Evolutionary conservation across 352 stramenopile genomes (phyloP), one percentile per base, ranked within the genome.

Genomic region (Aphanomyces cochlioides): DNA sequence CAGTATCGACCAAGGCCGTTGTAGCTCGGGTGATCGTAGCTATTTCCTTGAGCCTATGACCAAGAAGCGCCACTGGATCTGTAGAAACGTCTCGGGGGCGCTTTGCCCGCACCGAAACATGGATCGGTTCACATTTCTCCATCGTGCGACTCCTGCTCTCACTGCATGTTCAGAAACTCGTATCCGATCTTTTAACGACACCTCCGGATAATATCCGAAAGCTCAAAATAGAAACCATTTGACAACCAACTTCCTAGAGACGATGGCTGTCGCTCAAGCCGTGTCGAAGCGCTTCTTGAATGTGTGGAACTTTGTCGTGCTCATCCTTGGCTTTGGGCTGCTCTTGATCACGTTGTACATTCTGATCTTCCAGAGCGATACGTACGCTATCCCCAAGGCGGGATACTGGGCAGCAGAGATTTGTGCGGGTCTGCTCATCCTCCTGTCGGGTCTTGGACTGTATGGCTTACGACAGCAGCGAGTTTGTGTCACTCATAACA

Each of bases 201-300:
- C 43, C 17, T 50, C 43, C 43, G 43, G 43, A 50, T 50, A 50
- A 12, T 50, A 50, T 50, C 43, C 43, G 43, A n/a, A 50, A 12
- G 43, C 43, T 50, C 43, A 50, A 50, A 50, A 50, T 50, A 50
- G 43, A 12, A 28, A 28, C 28, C 28, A 28, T 28, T 28, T 28
- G 28, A 28, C 28, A 28, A 28, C 28, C 28, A 28, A 28, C 28
- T 28, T 28, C 5, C 28, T 15, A 0, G 5, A 40, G 7, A 38
- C 43, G 17, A 61, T 34, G 39, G 56, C 47, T 10, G 38, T 15
- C 5, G 53, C 61, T 19, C 61, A 47, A n/a, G 37, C 56, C 28
- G 64, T 70, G 15, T 19, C 64, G 17, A 70, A 70, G 48, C 64
- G 64, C 48, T 70, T 70, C 50, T 50, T 70, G 10, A 70, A 70